Percentiles rank a stretch among this genome's conserved stretches.
Evolutionary conservation across 192 early-diverging fungal genomes (phyloP).

Genomic region (Obelidium mucronatum): DNA sequence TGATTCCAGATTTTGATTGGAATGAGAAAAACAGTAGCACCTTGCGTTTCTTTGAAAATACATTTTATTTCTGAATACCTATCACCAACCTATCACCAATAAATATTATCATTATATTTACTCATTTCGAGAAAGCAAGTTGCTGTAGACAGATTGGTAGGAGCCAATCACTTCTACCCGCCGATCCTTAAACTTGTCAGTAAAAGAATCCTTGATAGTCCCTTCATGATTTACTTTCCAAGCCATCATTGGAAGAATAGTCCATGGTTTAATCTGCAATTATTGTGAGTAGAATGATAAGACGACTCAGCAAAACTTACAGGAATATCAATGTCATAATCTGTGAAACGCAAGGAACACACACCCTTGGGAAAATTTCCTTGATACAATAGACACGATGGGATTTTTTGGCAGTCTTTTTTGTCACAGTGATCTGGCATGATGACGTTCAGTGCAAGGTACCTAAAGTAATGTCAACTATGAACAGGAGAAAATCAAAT

Average conservation of each 20-base stretch:
- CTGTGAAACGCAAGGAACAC: neutral
- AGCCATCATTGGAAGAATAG: neutral
- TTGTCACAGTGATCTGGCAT: neutral
- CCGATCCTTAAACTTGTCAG: neutral
- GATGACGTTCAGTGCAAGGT: neutral
- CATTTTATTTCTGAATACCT: no score
- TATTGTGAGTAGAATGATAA: no score
- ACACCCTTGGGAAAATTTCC: neutral
- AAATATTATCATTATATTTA: no score
- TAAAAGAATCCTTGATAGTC: neutral
- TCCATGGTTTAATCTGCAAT: no score
- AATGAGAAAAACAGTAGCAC: no score
- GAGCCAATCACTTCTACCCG: neutral
- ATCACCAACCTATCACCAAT: no score
- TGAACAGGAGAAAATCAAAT: no score
- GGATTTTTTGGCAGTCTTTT: neutral
- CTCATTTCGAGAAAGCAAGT: no score
- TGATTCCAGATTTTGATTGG: no score
- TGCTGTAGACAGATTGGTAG: neutral
- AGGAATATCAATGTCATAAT: neutral
- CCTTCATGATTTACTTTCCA: neutral
- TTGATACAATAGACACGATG: neutral
- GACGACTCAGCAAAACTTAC: no score
- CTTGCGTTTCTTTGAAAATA: no score
- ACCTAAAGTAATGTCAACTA: no score